phyloP scores from a whole-genome alignment of 1,139 yeast species.

The Citeromyces siamensis region DNA sequence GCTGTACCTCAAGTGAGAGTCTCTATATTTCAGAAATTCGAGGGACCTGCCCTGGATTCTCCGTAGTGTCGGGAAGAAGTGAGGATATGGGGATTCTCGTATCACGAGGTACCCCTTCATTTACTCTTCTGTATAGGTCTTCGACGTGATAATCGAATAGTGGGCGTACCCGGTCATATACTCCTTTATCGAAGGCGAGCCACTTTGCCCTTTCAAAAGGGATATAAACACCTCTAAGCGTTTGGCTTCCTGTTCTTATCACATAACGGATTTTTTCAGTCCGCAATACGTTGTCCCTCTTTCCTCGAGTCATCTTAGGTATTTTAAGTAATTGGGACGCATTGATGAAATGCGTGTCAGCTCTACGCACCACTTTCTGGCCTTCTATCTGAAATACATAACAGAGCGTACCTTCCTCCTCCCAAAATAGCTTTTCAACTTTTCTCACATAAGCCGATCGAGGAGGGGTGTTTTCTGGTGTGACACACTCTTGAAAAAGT shows the following conservation, averaged over 20 bases:
- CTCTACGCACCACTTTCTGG: constrained; percentile 84
- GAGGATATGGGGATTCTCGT: no score
- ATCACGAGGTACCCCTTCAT: no score
- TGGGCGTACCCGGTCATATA: constrained; percentile 78
- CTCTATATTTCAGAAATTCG: no score
- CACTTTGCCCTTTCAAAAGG: constrained; percentile 90
- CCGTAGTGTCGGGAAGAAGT: no score
- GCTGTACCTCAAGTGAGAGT: no score
- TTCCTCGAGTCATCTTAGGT: constrained; percentile 92
- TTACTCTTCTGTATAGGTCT: no score
- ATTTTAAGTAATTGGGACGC: constrained; percentile 90
- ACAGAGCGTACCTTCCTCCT: constrained; percentile 88
- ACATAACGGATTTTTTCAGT: constrained; percentile 85
- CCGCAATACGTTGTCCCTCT: constrained; percentile 88
- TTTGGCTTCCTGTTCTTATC: constrained; percentile 95
- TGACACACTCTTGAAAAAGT: no score
- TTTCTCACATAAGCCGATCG: no score
- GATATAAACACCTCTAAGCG: constrained; percentile 95
- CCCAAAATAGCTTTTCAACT: no score
- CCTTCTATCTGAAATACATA: constrained; percentile 94
- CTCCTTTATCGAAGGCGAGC: constrained; percentile 84
- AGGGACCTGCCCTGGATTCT: no score
- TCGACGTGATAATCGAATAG: constrained; percentile 81
- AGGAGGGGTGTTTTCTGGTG: no score
- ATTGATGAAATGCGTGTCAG: constrained; percentile 87